phyloP scores from a whole-genome alignment of 2,329 filamentous ascomycete genomes.

The Pseudocercospora fuligena region DNA sequence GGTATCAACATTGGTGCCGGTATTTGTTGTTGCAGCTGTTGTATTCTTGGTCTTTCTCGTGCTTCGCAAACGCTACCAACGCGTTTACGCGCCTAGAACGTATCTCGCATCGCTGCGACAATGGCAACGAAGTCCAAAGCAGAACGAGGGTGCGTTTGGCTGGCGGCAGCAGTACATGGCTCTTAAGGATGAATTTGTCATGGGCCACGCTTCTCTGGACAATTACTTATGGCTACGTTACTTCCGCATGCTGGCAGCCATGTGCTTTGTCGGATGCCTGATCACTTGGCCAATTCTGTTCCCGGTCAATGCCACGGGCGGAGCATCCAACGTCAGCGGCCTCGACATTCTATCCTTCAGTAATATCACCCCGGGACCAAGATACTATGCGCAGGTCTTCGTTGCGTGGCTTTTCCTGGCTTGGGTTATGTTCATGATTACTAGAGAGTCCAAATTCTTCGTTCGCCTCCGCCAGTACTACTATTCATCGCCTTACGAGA shows the following conservation, averaged over 20 bases:
- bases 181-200: conserved; percentile 47
- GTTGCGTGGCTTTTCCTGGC: conserved; percentile 49
- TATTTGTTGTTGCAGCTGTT: conserved; percentile 31
- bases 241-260: conserved; percentile 50
- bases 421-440: conserved; percentile 51
- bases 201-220: conserved; percentile 53
- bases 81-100: conserved; percentile 45
- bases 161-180: conserved; percentile 49
- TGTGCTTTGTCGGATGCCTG: conserved; percentile 49
- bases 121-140: conserved; percentile 55
- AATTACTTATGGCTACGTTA: conserved; percentile 54
- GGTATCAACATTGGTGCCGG: not conserved
- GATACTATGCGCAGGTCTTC: conserved; percentile 50
- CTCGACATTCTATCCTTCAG: conserved; percentile 38
- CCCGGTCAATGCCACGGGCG: conserved; percentile 50
- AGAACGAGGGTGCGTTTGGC: conserved; percentile 52
- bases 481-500: conserved; percentile 49
- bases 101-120: conserved; percentile 32
- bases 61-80: conserved; percentile 48
- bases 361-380: conserved; percentile 46
- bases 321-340: conserved; percentile 24
- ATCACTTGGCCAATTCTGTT: conserved; percentile 55
- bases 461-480: conserved; percentile 54
- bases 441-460: conserved; percentile 50
- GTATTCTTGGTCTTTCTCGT: conserved; percentile 53